Evolutionary conservation across 345 rosid genomes (phyloP).

Genomic region (Sisymbrium irio): DNA sequence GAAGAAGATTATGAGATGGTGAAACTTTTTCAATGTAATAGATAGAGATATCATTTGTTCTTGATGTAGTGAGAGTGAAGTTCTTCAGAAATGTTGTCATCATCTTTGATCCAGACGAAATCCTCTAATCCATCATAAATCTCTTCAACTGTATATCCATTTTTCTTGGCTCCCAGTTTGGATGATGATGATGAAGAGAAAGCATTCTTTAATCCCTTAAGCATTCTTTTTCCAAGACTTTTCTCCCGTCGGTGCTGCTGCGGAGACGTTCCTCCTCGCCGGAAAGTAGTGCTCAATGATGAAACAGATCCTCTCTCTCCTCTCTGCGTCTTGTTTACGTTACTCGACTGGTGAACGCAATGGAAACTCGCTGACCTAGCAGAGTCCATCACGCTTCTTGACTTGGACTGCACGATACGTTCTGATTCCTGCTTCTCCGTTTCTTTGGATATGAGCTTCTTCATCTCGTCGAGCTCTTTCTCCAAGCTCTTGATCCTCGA

Average conservation of each 20-base stretch:
- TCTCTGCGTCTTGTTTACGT: constrained; percentile 37
- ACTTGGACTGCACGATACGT: neutral
- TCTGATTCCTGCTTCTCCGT: constrained; percentile 20
- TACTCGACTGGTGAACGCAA: constrained; percentile 24
- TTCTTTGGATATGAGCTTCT: constrained; percentile 43
- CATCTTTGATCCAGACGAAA: constrained; percentile 34
- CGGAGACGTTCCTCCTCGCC: constrained; percentile 15
- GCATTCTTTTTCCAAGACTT: constrained; percentile 48
- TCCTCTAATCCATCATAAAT: constrained; percentile 37
- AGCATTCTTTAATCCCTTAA: constrained; percentile 52
- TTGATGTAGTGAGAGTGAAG: constrained; percentile 27
- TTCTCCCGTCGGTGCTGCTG: constrained; percentile 20
- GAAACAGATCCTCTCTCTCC: constrained; percentile 50
- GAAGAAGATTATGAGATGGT: neutral
- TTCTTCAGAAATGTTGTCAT: constrained; percentile 28
- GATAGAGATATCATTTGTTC: constrained; percentile 24
- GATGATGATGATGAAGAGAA: constrained; percentile 42
- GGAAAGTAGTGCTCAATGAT: constrained; percentile 45
- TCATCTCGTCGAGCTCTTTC: constrained; percentile 63
- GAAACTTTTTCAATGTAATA: neutral
- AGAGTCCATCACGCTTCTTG: constrained; percentile 36
- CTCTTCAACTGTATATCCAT: constrained; percentile 1
- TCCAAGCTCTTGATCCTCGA: constrained; percentile 65
- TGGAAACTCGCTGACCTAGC: constrained; percentile 72
- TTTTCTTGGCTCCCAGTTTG: constrained; percentile 37